Conservation (phyloP, 2,329 filamentous ascomycete genomes). For the Fusarium continuum region DNA sequence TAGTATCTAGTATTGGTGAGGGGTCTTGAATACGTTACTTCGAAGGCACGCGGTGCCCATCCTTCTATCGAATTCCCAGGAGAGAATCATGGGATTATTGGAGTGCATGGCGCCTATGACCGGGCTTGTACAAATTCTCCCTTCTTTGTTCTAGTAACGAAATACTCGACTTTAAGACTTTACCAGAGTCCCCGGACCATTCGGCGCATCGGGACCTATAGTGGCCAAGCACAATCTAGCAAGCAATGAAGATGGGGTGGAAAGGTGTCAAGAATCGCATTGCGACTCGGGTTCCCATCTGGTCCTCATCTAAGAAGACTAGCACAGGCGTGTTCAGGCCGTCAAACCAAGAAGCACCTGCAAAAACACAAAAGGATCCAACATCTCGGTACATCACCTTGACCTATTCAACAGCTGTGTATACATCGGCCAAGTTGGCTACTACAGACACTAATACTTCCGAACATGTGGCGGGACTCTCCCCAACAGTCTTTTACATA, state of each 20-base stretch:
- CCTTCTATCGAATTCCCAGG: slow-evolving; percentile 1
- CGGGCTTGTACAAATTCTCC: slow-evolving; percentile 1
- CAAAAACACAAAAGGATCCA: slow-evolving; percentile 25
- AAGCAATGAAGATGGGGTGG: slow-evolving; percentile 49
- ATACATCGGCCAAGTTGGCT: slow-evolving; percentile 14
- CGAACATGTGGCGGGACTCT: not conserved
- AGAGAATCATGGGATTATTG: not conserved
- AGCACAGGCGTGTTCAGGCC: slow-evolving; percentile 25
- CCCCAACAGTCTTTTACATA: not conserved
- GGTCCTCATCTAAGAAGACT: slow-evolving; percentile 46
- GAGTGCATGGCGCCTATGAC: not conserved
- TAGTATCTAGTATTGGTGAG: slow-evolving; percentile 32
- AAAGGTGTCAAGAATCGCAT: slow-evolving; percentile 50
- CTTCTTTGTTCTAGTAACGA: not conserved
- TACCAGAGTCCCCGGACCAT: slow-evolving; percentile 1
- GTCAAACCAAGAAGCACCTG: slow-evolving; percentile 24
- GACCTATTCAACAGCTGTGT: slow-evolving; percentile 14
- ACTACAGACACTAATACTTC: slow-evolving; percentile 3
- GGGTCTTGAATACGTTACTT: slow-evolving; percentile 24
- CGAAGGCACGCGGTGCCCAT: slow-evolving; percentile 1
- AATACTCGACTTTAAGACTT: not conserved
- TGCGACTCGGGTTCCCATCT: slow-evolving; percentile 48
- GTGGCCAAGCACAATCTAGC: not conserved
- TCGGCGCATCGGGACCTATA: not conserved
- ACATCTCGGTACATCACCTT: slow-evolving; percentile 44